Conservation (phyloP, 257 asterid species). For the Solanum stenotomum region DNA sequence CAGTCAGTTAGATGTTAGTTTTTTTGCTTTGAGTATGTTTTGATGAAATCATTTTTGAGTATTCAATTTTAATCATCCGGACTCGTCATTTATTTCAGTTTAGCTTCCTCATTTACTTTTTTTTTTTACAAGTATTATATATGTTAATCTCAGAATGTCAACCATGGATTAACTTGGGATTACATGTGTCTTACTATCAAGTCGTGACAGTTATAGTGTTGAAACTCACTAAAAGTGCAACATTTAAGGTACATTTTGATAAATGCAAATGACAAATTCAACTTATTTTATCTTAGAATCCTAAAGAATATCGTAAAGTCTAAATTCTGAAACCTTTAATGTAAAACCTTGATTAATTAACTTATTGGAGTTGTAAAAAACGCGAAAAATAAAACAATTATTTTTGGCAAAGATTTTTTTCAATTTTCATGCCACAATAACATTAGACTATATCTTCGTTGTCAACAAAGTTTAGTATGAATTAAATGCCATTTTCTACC, state of each 20-base stretch:
- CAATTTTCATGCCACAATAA: background rate
- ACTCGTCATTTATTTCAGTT: background rate
- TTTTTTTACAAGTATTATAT: no score
- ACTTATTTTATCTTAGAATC: background rate
- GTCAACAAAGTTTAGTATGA: background rate
- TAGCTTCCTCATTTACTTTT: no score
- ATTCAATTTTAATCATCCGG: background rate
- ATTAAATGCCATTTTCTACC: background rate
- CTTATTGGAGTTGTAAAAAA: background rate
- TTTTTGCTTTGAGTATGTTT: background rate
- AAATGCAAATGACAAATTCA: background rate
- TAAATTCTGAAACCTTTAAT: background rate
- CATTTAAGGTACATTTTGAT: background rate
- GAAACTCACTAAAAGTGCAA: background rate
- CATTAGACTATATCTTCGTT: background rate
- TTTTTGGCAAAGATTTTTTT: background rate
- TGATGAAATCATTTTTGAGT: background rate
- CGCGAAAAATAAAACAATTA: background rate
- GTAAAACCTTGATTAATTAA: background rate
- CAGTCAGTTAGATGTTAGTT: background rate
- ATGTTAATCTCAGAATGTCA: no score
- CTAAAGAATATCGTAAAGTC: background rate
- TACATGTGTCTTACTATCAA: background rate
- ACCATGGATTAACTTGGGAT: background rate
- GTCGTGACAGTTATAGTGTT: background rate